Conservation (phyloP, 2,329 filamentous ascomycete species). For the Thelonectria discophora region DNA sequence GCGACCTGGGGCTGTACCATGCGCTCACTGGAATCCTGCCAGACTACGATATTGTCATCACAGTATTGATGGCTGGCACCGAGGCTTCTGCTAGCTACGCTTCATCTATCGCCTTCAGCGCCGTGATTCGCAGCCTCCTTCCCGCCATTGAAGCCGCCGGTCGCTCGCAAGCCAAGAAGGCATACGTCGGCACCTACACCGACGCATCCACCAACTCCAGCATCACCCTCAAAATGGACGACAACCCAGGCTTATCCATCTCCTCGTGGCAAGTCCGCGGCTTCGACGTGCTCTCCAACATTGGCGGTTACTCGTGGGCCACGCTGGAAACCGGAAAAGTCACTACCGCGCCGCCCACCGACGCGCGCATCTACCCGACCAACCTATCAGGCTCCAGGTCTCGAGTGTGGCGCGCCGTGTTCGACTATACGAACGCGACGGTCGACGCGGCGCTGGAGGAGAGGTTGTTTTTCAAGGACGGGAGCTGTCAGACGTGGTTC, state of each 20-base stretch:
- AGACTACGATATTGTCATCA: constrained; percentile 56
- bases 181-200: constrained; percentile 50
- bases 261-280: constrained; percentile 51
- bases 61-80: constrained; percentile 49
- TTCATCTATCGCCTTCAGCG: constrained; percentile 37
- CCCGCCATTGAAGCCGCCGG: constrained; percentile 55
- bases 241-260: constrained; percentile 51
- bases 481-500: constrained; percentile 45
- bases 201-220: constrained; percentile 52
- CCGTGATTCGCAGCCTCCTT: constrained; percentile 48
- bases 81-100: constrained; percentile 38
- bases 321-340: constrained; percentile 24
- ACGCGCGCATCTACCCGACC: constrained; percentile 45
- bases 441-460: constrained; percentile 32
- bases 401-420: constrained; percentile 47
- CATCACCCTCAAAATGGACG: constrained; percentile 50
- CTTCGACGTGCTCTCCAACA: constrained; percentile 51
- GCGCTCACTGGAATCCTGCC: constrained; percentile 53
- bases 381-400: constrained; percentile 34
- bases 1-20: constrained; percentile 54
- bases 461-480: constrained; percentile 41
- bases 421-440: constrained; percentile 36
- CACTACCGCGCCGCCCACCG: constrained; percentile 26
- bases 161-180: constrained; percentile 45
- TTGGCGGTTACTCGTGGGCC: constrained; percentile 41